Conservation (phyloP, 306 rosid genomes). For the Sesbania bispinosa region DNA sequence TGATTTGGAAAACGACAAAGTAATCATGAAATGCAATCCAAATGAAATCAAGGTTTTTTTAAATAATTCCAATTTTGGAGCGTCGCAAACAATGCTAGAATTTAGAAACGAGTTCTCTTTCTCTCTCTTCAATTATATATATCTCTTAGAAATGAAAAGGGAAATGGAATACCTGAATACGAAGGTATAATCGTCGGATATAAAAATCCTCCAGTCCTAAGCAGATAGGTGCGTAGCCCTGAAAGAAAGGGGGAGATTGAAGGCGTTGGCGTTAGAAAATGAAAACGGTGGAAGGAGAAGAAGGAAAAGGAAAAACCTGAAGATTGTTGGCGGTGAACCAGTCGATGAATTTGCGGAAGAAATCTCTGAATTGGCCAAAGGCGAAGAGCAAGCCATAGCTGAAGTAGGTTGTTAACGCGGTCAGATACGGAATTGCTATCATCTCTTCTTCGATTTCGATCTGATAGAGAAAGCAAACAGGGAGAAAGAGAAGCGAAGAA, state of each 20-base stretch:
- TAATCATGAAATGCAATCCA: neutral
- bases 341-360: constrained; percentile 62
- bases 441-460: neutral
- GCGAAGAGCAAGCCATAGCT: constrained; percentile 79
- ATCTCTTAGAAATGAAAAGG: neutral
- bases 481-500: neutral
- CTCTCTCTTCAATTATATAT: too few species aligned
- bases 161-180: constrained; percentile 53
- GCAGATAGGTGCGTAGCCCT: constrained; percentile 87
- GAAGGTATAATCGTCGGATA: constrained; percentile 63
- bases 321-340: constrained; percentile 47
- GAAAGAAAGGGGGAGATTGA: neutral
- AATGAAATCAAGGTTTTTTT: neutral
- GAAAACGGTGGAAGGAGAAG: neutral
- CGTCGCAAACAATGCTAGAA: too few species aligned
- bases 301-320: constrained; percentile 34
- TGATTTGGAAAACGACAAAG: too few species aligned
- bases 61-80: neutral
- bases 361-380: constrained; percentile 73
- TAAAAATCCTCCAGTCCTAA: constrained; percentile 82
- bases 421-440: constrained; percentile 72
- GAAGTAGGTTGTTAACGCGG: constrained; percentile 76
- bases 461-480: neutral
- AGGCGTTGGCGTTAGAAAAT: neutral
- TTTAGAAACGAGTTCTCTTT: neutral